Evolutionary conservation across 306 rosid genomes (phyloP).

Genomic region (Fragaria nilgerrensis): DNA sequence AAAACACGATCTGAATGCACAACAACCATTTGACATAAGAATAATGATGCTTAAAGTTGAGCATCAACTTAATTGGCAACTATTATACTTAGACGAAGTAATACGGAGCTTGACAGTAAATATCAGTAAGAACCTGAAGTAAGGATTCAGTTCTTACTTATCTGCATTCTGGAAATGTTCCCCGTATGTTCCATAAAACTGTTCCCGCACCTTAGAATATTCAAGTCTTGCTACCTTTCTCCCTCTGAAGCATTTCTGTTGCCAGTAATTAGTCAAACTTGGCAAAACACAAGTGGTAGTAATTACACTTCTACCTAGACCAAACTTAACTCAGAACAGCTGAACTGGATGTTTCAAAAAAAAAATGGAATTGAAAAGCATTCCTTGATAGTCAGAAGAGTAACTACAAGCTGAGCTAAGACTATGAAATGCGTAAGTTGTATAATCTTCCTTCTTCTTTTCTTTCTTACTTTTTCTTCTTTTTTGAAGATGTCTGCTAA

Average conservation of each 20-base stretch:
- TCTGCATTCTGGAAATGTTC: constrained; percentile 58
- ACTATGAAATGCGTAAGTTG: not conserved
- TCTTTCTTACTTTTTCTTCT: not conserved
- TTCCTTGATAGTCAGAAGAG: not conserved
- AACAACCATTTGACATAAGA: constrained; percentile 25
- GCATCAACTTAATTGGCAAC: not conserved
- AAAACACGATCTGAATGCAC: constrained; percentile 73
- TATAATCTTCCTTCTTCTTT: not conserved
- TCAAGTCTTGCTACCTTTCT: constrained; percentile 62
- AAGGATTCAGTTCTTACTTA: constrained; percentile 50
- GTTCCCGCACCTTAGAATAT: constrained; percentile 62
- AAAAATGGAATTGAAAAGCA: not conserved
- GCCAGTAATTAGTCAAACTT: constrained; percentile 52
- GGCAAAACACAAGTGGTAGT: not conserved
- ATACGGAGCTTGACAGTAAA: not conserved
- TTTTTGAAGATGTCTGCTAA: not conserved
- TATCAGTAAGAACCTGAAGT: not conserved
- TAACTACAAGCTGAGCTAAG: constrained; percentile 1
- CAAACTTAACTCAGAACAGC: not conserved
- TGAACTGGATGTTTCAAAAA: not conserved
- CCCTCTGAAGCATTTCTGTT: constrained; percentile 99
- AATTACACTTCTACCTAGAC: not conserved
- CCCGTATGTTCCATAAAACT: constrained; percentile 58
- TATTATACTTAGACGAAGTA: not conserved
- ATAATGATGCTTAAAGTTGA: constrained; percentile 16